Percentiles rank a stretch among this genome's conserved stretches.
These are phyloP conservation scores for Macaranga tanarius DNA, from an alignment of 441 rosid species.

Conservation along the genomic window DNA sequence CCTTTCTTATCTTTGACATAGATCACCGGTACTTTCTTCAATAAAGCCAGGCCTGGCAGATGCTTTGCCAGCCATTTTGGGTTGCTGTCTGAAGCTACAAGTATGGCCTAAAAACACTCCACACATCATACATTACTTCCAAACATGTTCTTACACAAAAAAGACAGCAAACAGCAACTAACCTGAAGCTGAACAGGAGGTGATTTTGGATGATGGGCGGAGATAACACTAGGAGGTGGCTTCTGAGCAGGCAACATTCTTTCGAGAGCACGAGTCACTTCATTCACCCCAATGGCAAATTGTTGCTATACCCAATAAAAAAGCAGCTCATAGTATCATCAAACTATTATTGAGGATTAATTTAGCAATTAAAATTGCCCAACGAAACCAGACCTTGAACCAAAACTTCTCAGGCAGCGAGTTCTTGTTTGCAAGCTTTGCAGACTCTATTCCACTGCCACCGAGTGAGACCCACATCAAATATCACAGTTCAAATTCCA, in stretches of 20 bases:
- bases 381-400: constrained; percentile 57
- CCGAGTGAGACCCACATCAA: not conserved
- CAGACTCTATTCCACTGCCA: constrained; percentile 56
- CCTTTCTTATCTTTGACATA: constrained; percentile 53
- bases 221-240: not conserved
- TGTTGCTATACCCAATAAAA: constrained; percentile 50
- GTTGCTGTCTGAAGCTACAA: constrained; percentile 79
- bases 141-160: not conserved
- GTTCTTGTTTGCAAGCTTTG: constrained; percentile 48
- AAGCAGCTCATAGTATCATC: not conserved
- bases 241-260: constrained; percentile 50
- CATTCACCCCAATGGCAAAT: constrained; percentile 89
- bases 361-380: not conserved
- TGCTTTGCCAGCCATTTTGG: constrained; percentile 78
- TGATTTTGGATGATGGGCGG: constrained; percentile 23
- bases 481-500: not conserved
- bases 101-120: constrained; percentile 42
- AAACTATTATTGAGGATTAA: not conserved
- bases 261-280: constrained; percentile 83
- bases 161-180: not conserved
- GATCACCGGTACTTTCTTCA: constrained; percentile 65
- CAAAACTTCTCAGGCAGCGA: constrained; percentile 79
- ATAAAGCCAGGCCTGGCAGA: constrained; percentile 63
- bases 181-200: constrained; percentile 68
- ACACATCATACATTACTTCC: not conserved